Base-by-base conservation (phyloP, 176 grass and related monocot genomes). In the Aegilops sharonensis region DNA sequence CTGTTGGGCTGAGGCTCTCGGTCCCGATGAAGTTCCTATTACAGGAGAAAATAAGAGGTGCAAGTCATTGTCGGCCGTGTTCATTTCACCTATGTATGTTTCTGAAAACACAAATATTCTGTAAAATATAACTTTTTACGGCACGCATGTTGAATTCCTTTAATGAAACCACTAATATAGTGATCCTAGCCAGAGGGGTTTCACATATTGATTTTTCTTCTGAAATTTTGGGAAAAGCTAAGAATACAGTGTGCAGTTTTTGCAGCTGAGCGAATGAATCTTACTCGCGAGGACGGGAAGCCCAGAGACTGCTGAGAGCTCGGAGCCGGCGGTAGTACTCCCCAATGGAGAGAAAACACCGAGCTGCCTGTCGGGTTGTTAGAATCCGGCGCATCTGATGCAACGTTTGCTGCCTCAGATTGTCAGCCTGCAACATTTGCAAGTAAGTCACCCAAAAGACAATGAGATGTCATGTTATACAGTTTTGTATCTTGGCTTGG, bases 241-340 rank as follows among this genome's bases (percentile, higher is more conserved):
- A 64, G 23, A 68, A 36, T 52, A 48, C 1, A 57, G 23, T 3
- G n/a, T 68, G n/a, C 15, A 40, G 2, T 64, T 75, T 90, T 67
- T 75, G 57, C 32, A 64, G 69, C n/a, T 4, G 79, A 50, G 50
- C 31, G 77, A 85, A 72, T 69, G 77, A 85, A 83, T 75, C 85
- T 92, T 96, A 99, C 97, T 99, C 85, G 78, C 43, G 89, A 74
- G 97, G 89, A 61, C 90, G 92, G 83, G 97, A 92, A 90, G 80
- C 79, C 97, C 97, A 99, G 30, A 94, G 90, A 54, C 88, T 94
- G 85, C 97, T 97, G 77, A 99, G 97, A 75, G 97, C 85, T 62
- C 97, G 87, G 64, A 99, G 94, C 30, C 94, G 94, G 39, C 89
- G 84, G 64, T 92, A 87, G 61, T 99, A 99, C 84, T 99, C 97